A percentile compares a stretch with the other conserved stretches of the same genome.
These are phyloP conservation scores for Xylariaceae sp. DNA, from an alignment of 2,329 filamentous ascomycete genomes.

Conservation along the genomic window DNA sequence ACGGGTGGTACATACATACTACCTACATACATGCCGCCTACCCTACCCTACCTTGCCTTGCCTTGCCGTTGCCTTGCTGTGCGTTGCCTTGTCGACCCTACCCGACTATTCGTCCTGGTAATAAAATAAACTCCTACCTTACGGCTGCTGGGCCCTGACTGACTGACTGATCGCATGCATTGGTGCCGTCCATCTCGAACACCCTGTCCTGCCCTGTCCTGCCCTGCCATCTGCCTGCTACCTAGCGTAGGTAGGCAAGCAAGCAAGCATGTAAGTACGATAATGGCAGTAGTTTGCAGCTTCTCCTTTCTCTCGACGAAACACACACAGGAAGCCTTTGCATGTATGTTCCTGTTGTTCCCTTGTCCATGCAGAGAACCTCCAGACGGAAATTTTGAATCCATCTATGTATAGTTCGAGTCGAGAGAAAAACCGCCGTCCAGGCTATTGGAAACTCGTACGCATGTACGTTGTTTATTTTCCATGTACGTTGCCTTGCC, in stretches of 20 bases:
- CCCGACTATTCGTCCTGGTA: too few species aligned
- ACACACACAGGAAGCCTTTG: slow-evolving; percentile 17
- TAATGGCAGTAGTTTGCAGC: slow-evolving; percentile 16
- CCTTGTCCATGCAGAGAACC: not conserved
- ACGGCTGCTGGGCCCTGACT: slow-evolving; percentile 28
- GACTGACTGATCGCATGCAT: slow-evolving; percentile 37
- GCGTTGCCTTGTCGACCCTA: too few species aligned
- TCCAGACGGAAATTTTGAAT: not conserved
- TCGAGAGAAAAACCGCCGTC: not conserved
- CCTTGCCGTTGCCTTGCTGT: too few species aligned
- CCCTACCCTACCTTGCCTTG: too few species aligned
- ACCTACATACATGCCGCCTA: too few species aligned
- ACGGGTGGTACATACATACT: too few species aligned
- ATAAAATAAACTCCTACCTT: too few species aligned
- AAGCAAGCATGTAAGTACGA: too few species aligned
- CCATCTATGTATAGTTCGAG: not conserved
- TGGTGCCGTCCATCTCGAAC: slow-evolving; percentile 32
- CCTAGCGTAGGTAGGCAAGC: not conserved
- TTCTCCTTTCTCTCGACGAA: not conserved
- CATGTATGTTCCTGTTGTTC: not conserved
- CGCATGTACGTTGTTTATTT: not conserved
- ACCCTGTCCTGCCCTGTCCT: not conserved
- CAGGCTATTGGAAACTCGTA: not conserved
- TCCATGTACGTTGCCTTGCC: not conserved
- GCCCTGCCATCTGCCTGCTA: slow-evolving; percentile 4